Base-by-base conservation (phyloP, 257 asterid genomes). In the Haberlea rhodopensis region DNA sequence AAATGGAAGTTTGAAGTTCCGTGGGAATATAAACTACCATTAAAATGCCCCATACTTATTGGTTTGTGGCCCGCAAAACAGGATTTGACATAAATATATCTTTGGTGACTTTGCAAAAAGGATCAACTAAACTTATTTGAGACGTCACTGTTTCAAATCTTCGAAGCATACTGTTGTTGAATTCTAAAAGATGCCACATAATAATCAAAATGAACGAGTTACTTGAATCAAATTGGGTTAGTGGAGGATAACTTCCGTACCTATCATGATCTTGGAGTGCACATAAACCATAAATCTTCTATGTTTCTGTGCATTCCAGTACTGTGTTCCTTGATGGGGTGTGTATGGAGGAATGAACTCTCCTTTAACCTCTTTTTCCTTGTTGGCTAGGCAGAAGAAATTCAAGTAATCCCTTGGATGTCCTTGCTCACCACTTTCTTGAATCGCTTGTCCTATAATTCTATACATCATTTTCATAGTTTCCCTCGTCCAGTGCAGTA, bases 261-360 rank as follows among this genome's bases (percentile, higher is more conserved):
- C 98, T 83, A 88, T 91, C 94, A 91, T 83, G 80, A 91, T 76
- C 77, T 91, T 91, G 67, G 96, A 91, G 80, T 91, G 98, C 32
- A 91, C 96, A 74, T 91, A 88, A 55, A 91, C 85, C 98, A 91
- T 91, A 71, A 91, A 91, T 46, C 98, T 84, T 75, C 98, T 71
- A 49, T 83, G 85, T 58, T 72, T 84, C 80, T 91, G 94, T 66
- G 96, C 86, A 63, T 77, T 80, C 77, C 82, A 84, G 43, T 91
- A 91, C 0, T 81, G 78, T 20, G 98, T 84, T 52, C 34, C 82
- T 0, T 84, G 81, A 49, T 88, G 96, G 49, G 98, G 95, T 65
- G 79, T 80, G 67, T 83, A 85, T 0, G 98, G 98, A 66, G 98
- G 87, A 53, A 78, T 75, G 45, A 91, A 88, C 79, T 91, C 98